A percentile compares a stretch with the other conserved stretches of the same genome.
phyloP scores from a whole-genome alignment of 805 yeast genomes.

The Pichia deserticola region DNA sequence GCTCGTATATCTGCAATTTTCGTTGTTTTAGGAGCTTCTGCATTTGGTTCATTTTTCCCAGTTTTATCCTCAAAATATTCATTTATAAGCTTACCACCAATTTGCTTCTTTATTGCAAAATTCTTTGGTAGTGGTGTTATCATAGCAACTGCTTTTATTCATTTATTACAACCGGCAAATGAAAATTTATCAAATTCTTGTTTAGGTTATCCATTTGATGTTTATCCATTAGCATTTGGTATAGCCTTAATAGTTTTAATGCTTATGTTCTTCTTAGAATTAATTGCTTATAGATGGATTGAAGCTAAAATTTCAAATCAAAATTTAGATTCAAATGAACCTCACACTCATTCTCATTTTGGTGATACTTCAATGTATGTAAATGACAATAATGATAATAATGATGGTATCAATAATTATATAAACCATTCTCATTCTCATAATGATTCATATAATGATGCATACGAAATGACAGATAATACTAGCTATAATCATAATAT shows the following conservation, averaged over 20 bases:
- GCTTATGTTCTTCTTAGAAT: conserved; percentile 45
- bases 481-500: too few species aligned
- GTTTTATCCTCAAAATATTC: conserved; percentile 53
- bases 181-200: conserved; percentile 51
- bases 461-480: too few species aligned
- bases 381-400: not conserved
- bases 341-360: conserved; percentile 48
- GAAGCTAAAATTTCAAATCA: conserved; percentile 26
- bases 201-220: conserved; percentile 50
- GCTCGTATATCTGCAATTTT: conserved; percentile 55
- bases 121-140: conserved; percentile 83
- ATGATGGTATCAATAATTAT: not conserved
- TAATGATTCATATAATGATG: too few species aligned
- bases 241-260: conserved; percentile 44
- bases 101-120: conserved; percentile 62
- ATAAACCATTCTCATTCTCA: not conserved
- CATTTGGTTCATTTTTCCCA: conserved; percentile 56
- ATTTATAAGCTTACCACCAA: conserved; percentile 48
- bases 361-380: conserved; percentile 33
- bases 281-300: conserved; percentile 40
- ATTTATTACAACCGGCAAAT: conserved; percentile 61
- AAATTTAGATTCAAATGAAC: conserved; percentile 17
- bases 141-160: conserved; percentile 74
- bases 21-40: conserved; percentile 52
- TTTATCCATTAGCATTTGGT: conserved; percentile 50